Percentiles rank a stretch among this genome's conserved stretches.
Conservation (phyloP, 257 asterid species). For the Lantana camara region DNA sequence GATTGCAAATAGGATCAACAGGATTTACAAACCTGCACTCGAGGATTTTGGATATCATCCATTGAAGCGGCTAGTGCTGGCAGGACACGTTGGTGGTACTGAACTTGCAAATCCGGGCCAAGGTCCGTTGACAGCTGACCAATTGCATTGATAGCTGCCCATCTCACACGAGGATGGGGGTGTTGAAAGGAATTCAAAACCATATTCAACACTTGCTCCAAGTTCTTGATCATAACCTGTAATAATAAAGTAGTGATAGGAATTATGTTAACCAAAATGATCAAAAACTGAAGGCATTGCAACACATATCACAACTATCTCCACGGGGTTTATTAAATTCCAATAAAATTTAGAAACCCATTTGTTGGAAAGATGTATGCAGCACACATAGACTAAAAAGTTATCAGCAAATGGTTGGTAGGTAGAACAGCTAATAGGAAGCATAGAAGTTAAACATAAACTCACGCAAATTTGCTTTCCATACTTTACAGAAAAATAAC, state of each 20-base stretch:
- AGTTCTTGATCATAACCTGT: conserved; percentile 73
- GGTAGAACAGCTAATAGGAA: too few species aligned
- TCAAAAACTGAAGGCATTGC: neutral
- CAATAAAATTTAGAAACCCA: conserved; percentile 1
- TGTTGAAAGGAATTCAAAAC: conserved; percentile 75
- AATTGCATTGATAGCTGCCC: conserved; percentile 88
- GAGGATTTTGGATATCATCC: conserved; percentile 79
- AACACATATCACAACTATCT: too few species aligned
- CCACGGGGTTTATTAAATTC: too few species aligned
- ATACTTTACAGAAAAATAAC: too few species aligned
- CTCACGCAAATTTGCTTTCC: too few species aligned
- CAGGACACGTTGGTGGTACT: conserved; percentile 59
- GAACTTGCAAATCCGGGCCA: conserved; percentile 81
- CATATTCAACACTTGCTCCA: conserved; percentile 73
- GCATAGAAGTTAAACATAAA: too few species aligned
- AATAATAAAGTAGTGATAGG: neutral
- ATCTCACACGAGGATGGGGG: conserved; percentile 76
- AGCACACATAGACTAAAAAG: too few species aligned
- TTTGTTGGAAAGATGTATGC: too few species aligned
- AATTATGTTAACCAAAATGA: conserved; percentile 1
- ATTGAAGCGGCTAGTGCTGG: conserved; percentile 65
- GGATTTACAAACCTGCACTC: conserved; percentile 63
- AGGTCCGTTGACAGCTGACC: conserved; percentile 83
- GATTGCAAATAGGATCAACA: neutral
- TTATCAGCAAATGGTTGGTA: too few species aligned